Conservation (phyloP, 192 early-diverging fungal genomes). For the Backusella parvicylindrica region DNA sequence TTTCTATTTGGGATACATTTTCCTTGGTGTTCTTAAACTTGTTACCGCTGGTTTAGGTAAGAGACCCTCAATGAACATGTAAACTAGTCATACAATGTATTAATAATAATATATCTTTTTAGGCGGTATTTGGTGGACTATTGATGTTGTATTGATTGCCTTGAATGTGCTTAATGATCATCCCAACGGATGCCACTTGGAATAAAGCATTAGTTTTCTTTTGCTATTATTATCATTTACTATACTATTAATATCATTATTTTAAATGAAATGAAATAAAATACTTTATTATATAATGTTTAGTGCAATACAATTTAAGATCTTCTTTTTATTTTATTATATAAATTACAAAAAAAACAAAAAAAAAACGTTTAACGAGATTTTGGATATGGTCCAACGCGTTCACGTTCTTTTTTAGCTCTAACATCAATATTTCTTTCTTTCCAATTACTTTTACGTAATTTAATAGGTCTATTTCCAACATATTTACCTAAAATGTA, state of each 20-base stretch:
- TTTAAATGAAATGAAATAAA: not conserved
- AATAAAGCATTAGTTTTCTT: no score
- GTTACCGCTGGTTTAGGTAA: constrained; percentile 38
- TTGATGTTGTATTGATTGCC: constrained; percentile 32
- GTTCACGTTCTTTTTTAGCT: constrained; percentile 39
- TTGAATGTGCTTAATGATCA: constrained; percentile 29
- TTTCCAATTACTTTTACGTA: constrained; percentile 91
- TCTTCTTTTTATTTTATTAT: not conserved
- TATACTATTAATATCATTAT: not conserved
- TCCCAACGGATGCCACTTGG: constrained; percentile 23
- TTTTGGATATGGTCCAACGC: constrained; percentile 35
- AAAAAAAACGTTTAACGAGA: not conserved
- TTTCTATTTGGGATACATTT: constrained; percentile 51
- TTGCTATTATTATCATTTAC: not conserved
- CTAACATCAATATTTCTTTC: constrained; percentile 80
- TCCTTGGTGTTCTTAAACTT: constrained; percentile 44
- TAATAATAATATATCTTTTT: not conserved
- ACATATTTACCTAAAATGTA: constrained; percentile 83
- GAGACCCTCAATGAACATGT: no score
- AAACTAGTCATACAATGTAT: no score
- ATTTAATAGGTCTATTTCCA: constrained; percentile 90
- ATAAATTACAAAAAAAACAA: not conserved
- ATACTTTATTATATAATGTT: not conserved
- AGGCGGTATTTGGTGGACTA: constrained; percentile 44
- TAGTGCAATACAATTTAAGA: not conserved